Percentiles rank a stretch among this genome's conserved stretches.
These are phyloP conservation scores for Coniochaeta sp. DNA, from an alignment of 2,329 filamentous ascomycete species.

Conservation along the genomic window DNA sequence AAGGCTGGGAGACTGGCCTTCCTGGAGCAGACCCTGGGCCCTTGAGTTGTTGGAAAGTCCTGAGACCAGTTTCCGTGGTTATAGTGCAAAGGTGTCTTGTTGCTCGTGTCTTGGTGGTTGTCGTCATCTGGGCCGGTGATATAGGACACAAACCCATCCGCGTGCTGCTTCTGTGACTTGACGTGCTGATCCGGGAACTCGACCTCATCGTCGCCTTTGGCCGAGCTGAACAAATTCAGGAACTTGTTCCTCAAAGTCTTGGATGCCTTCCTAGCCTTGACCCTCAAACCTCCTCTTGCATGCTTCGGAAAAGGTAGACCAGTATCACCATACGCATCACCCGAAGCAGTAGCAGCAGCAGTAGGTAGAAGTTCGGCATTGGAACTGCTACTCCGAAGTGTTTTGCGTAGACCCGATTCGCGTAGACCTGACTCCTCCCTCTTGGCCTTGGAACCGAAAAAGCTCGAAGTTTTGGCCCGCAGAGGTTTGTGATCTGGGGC, in stretches of 20 bases:
- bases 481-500: slow-evolving; percentile 10
- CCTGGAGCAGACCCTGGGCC: slow-evolving; percentile 41
- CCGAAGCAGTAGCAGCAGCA: too few relatives aligned
- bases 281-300: slow-evolving; percentile 27
- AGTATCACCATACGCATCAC: too few relatives aligned
- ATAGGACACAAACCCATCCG: not conserved
- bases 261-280: slow-evolving; percentile 55
- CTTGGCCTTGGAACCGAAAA: slow-evolving; percentile 34
- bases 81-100: not conserved
- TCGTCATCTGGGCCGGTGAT: not conserved
- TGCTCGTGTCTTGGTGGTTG: not conserved
- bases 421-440: slow-evolving; percentile 13
- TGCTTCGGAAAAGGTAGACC: not conserved
- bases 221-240: slow-evolving; percentile 47
- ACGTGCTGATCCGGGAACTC: slow-evolving; percentile 46
- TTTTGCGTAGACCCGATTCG: slow-evolving; percentile 36
- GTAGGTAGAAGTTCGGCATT: slow-evolving; percentile 6
- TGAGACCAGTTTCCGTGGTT: not conserved
- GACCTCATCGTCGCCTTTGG: slow-evolving; percentile 25
- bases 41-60: not conserved
- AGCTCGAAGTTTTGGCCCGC: slow-evolving; percentile 33
- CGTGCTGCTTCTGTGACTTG: slow-evolving; percentile 30
- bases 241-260: slow-evolving; percentile 54
- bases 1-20: slow-evolving; percentile 49
- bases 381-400: slow-evolving; percentile 39